phyloP scores from a whole-genome alignment of 768 basidiomycete species.

The Suillus bovinus region DNA sequence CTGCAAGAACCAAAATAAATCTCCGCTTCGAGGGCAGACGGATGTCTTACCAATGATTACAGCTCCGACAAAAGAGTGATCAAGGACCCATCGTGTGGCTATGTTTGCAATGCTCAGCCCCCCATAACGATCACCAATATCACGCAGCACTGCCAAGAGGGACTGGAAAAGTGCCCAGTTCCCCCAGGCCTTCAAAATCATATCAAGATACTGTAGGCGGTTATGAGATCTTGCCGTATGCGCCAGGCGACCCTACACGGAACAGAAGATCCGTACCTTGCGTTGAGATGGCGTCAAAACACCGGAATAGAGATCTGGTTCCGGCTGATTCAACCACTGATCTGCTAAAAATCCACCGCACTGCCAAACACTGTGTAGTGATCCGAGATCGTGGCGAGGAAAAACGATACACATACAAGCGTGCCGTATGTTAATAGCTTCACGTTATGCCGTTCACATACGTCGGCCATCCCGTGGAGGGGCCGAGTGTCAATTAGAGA shows the following conservation, averaged over 20 bases:
- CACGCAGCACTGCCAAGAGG: slow-evolving; percentile 56
- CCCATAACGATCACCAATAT: slow-evolving; percentile 67
- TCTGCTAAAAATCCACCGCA: slow-evolving; percentile 84
- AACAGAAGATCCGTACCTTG: slow-evolving; percentile 51
- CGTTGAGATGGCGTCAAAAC: slow-evolving; percentile 79
- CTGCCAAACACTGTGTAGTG: slow-evolving; percentile 36
- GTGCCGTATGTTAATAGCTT: slow-evolving; percentile 85
- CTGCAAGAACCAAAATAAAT: slow-evolving; percentile 35
- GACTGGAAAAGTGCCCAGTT: slow-evolving; percentile 74
- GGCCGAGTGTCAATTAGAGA: slow-evolving; percentile 81
- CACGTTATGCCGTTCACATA: slow-evolving; percentile 69
- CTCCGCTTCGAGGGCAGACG: slow-evolving; percentile 11
- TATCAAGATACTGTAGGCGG: slow-evolving; percentile 70
- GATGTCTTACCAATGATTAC: slow-evolving; percentile 64
- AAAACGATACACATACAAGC: slow-evolving; percentile 46
- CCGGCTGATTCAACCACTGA: slow-evolving; percentile 64
- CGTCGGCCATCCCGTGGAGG: slow-evolving; percentile 73
- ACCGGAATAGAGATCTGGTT: slow-evolving; percentile 71
- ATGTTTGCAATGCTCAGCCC: slow-evolving; percentile 73
- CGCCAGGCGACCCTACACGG: background rate
- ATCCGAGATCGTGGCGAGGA: slow-evolving; percentile 11
- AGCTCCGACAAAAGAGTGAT: slow-evolving; percentile 75
- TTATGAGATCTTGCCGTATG: slow-evolving; percentile 4
- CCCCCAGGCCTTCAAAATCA: slow-evolving; percentile 81
- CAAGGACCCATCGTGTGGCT: slow-evolving; percentile 81